phyloP scores from a whole-genome alignment of 495 filamentous ascomycete genomes.

The Acidomyces sp. region DNA sequence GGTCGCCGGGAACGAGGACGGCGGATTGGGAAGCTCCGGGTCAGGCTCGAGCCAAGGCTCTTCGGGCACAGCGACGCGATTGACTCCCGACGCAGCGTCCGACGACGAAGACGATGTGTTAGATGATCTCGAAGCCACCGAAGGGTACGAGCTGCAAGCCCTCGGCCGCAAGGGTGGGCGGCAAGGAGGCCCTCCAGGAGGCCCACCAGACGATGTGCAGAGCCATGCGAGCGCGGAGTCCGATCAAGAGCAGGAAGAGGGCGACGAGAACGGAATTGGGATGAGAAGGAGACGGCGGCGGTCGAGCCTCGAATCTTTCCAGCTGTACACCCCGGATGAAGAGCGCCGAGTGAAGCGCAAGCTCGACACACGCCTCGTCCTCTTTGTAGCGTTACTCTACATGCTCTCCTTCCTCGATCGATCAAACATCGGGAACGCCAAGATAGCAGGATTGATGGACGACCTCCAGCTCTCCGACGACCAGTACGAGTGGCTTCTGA shows the following conservation, averaged over 20 bases:
- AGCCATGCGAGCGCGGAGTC: conserved; percentile 19
- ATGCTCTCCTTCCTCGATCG: conserved; percentile 69
- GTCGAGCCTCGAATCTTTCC: conserved; percentile 36
- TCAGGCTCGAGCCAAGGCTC: conserved; percentile 9
- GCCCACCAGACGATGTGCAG: conserved; percentile 7
- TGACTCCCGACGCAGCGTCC: conserved; percentile 9
- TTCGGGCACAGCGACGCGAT: neutral
- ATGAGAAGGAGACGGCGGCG: conserved; percentile 10
- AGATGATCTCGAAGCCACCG: conserved; percentile 11
- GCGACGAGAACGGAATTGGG: conserved; percentile 1
- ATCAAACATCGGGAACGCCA: conserved; percentile 36
- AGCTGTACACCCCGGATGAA: conserved; percentile 62
- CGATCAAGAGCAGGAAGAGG: conserved; percentile 12
- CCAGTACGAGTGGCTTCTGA: conserved; percentile 55
- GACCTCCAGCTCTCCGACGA: conserved; percentile 46
- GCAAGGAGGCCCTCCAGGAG: neutral
- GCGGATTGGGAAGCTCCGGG: conserved; percentile 4
- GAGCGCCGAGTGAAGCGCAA: conserved; percentile 57
- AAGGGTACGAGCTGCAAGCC: conserved; percentile 11
- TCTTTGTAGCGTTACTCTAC: conserved; percentile 71
- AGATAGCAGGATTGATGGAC: conserved; percentile 54
- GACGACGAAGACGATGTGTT: conserved; percentile 12
- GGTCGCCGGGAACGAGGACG: conserved; percentile 4
- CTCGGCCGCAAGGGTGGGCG: neutral
- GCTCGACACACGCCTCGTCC: conserved; percentile 61